Base-by-base conservation (phyloP, 1,139 yeast species). In the Magnusiomyces fungicola region DNA sequence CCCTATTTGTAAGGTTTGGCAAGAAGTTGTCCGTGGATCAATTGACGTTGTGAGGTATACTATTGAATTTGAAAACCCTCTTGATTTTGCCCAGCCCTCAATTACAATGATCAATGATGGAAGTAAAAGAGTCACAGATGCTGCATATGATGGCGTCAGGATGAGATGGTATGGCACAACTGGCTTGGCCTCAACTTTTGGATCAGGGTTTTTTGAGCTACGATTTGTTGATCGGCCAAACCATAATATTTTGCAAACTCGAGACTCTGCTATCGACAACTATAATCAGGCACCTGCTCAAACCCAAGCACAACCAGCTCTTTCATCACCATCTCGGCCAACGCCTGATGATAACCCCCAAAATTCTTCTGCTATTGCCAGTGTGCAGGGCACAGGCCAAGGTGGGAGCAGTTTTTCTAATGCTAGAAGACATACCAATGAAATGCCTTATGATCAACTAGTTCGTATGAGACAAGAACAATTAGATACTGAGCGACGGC, bases 101-200 rank as follows among this genome's bases (percentile, higher is more conserved):
- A 53, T 58, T 16, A 42, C 43, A 2, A 46, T 55, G 50, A 37
- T 52, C 19, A 55, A 55, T 23, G 50, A 52, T 33, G 58, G 58
- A 10, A 40, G 52, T n/a, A 45, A 36, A 12, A 47, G 57, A 9
- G 46, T 50, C 9, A 56, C 59, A 6, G 46, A 47, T 16, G 48
- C 57, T 7, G 43, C 44, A 1, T 48, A 52, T 33, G 53, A 50
- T 25, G 56, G 52, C 3, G 39, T 48, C 9, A 47, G 48, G 30
- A 43, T 56, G 51, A 46, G 49, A 21, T 56, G 59, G 59, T 46
- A 48, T 18, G 59, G 59, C 18, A 56, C 59, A 1, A 55, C 59
- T 1, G 59, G 59, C 1, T 32, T 56, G 16, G 56, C 55, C 10
- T 55, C 58, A 19, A 55, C 57, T 1, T 56, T 55, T 48, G 59